Conservation (phyloP, 768 basidiomycete genomes). For the Asterophora parasitica region DNA sequence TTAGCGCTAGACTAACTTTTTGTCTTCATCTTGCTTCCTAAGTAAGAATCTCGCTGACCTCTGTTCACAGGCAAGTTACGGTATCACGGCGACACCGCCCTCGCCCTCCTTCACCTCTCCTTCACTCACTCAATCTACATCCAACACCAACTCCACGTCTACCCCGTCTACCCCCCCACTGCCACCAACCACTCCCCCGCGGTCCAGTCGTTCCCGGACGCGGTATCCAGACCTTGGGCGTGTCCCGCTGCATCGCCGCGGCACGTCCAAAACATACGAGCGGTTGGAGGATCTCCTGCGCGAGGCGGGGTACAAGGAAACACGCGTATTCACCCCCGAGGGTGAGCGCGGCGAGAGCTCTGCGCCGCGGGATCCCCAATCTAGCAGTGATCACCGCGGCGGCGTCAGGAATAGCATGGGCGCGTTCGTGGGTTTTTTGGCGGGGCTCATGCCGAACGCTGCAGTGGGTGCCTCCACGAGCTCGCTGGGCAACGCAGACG, state of each 20-base stretch:
- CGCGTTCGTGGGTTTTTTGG: slow-evolving; percentile 61
- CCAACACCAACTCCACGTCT: slow-evolving; percentile 31
- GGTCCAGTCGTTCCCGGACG: slow-evolving; percentile 32
- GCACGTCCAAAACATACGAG: slow-evolving; percentile 79
- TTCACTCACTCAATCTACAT: slow-evolving; percentile 36
- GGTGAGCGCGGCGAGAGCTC: slow-evolving; percentile 42
- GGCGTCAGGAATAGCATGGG: slow-evolving; percentile 45
- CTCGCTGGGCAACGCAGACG: slow-evolving; percentile 11
- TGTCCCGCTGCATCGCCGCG: slow-evolving; percentile 72
- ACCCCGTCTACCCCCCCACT: slow-evolving; percentile 38
- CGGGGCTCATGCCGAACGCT: slow-evolving; percentile 52
- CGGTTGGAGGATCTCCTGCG: slow-evolving; percentile 79
- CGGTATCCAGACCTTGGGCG: slow-evolving; percentile 63
- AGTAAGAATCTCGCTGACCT: slow-evolving; percentile 1
- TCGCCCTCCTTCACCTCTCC: slow-evolving; percentile 35
- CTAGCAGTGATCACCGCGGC: slow-evolving; percentile 21
- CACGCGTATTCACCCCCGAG: slow-evolving; percentile 85
- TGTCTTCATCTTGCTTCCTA: background rate
- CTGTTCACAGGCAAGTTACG: slow-evolving; percentile 21
- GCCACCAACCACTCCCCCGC: slow-evolving; percentile 40
- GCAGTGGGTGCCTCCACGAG: slow-evolving; percentile 20
- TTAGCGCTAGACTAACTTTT: background rate
- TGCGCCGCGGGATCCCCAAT: slow-evolving; percentile 23
- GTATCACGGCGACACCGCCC: slow-evolving; percentile 24
- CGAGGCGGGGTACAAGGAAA: slow-evolving; percentile 91